These are phyloP conservation scores for Penicillium antarcticum DNA, from an alignment of 495 filamentous ascomycete species.

Conservation along the genomic window DNA sequence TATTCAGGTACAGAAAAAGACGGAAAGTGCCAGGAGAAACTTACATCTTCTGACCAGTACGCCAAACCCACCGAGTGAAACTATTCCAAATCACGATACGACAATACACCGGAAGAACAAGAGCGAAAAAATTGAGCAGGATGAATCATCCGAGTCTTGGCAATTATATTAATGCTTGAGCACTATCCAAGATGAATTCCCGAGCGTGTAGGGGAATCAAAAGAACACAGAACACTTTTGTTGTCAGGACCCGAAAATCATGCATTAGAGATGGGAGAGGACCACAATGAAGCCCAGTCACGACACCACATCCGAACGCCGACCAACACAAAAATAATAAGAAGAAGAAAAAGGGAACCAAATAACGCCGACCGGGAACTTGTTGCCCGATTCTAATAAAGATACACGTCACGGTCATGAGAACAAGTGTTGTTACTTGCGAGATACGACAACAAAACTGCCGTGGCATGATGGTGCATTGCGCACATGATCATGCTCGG, in stretches of 20 bases:
- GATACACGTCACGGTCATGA: slow-evolving; percentile 22
- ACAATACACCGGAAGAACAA: not conserved
- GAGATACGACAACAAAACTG: not conserved
- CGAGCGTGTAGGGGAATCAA: slow-evolving; percentile 6
- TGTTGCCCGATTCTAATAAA: slow-evolving; percentile 11
- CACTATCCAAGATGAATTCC: slow-evolving; percentile 11
- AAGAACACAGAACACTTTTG: slow-evolving; percentile 25
- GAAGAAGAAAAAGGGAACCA: not conserved
- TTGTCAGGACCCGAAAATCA: slow-evolving; percentile 21
- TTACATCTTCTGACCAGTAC: not conserved
- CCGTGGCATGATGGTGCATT: not conserved
- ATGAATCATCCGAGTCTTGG: slow-evolving; percentile 24
- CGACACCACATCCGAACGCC: not conserved
- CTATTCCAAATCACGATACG: not conserved
- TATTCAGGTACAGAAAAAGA: not conserved
- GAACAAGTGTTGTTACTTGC: not conserved
- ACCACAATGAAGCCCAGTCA: not conserved
- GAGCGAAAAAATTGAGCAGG: not conserved
- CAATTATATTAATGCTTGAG: slow-evolving; percentile 27
- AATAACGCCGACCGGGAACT: slow-evolving; percentile 4
- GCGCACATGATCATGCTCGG: slow-evolving; percentile 7
- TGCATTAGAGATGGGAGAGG: slow-evolving; percentile 18
- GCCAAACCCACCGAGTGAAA: not conserved
- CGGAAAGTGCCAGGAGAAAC: not conserved
- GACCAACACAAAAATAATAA: not conserved